Percentiles rank a stretch among this genome's conserved stretches.
phyloP scores from a whole-genome alignment of 1,284 basidiomycete species.

The Ustilago sp. region DNA sequence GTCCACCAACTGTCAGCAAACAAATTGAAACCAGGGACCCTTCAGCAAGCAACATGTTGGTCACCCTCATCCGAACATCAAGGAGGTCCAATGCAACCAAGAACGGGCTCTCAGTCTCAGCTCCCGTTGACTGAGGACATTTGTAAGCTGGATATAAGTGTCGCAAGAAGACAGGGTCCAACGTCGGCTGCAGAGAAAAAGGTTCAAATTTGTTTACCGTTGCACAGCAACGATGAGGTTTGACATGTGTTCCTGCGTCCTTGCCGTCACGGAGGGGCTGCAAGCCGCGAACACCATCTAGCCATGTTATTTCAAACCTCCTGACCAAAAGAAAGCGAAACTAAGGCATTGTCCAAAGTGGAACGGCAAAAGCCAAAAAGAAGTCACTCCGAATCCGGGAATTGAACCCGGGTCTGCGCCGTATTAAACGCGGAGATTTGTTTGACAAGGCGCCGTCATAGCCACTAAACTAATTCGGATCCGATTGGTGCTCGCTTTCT shows the following conservation, averaged over 20 bases:
- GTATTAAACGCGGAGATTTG: conserved; percentile 40
- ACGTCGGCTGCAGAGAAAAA: not conserved
- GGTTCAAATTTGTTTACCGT: not conserved
- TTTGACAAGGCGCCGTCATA: conserved; percentile 61
- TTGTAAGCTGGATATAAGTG: too few relatives aligned
- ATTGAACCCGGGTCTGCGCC: conserved; percentile 60
- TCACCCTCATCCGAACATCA: too few relatives aligned
- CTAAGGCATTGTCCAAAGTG: too few relatives aligned
- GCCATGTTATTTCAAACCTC: too few relatives aligned
- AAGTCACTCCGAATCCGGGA: conserved; percentile 50
- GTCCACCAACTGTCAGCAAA: too few relatives aligned
- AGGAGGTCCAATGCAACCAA: too few relatives aligned
- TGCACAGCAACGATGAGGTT: not conserved
- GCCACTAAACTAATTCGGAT: conserved; percentile 50
- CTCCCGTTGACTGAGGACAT: too few relatives aligned
- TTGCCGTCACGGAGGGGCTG: conserved; percentile 29
- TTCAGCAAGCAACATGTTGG: too few relatives aligned
- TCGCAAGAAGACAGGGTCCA: not conserved
- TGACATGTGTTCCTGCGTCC: conserved; percentile 1
- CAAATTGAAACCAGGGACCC: too few relatives aligned
- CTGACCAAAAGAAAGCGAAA: not conserved
- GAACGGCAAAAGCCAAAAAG: not conserved
- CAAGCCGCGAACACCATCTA: conserved; percentile 1
- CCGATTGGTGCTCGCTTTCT: not conserved
- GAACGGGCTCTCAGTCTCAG: too few relatives aligned